Conservation (phyloP, 345 rosid genomes). For the Euphorbia pulcherrima region DNA sequence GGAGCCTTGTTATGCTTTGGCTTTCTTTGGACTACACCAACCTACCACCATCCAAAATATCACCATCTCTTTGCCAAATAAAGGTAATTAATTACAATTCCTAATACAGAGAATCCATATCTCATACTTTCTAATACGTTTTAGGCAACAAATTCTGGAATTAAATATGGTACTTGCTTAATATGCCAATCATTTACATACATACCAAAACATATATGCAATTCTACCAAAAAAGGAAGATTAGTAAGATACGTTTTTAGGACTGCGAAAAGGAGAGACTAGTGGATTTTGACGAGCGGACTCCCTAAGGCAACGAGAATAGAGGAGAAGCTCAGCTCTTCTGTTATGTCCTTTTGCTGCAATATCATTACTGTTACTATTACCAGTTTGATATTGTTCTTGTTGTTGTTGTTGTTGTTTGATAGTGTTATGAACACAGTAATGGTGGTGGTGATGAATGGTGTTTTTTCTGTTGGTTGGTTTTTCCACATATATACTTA, state of each 20-base stretch:
- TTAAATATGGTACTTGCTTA: not conserved
- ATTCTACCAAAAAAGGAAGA: not conserved
- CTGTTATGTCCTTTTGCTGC: slow-evolving; percentile 33
- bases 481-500: slow-evolving; percentile 42
- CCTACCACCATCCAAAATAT: slow-evolving; percentile 25
- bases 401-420: not conserved
- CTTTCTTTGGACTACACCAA: slow-evolving; percentile 18
- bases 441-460: slow-evolving; percentile 16
- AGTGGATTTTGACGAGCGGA: slow-evolving; percentile 30
- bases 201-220: not conserved
- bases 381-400: no score
- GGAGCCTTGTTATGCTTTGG: slow-evolving; percentile 18
- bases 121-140: not conserved
- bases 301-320: slow-evolving; percentile 33
- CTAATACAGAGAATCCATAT: not conserved
- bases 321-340: slow-evolving; percentile 49
- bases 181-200: not conserved
- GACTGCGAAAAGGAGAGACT: slow-evolving; percentile 20
- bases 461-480: slow-evolving; percentile 19
- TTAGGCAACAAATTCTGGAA: not conserved
- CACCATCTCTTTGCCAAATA: not conserved
- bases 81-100: not conserved
- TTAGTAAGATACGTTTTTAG: slow-evolving; percentile 18
- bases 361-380: slow-evolving; percentile 3
- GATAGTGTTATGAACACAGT: slow-evolving; percentile 4